Conservation (phyloP, 75 land plant species). For the Ceratopteris richardii region DNA sequence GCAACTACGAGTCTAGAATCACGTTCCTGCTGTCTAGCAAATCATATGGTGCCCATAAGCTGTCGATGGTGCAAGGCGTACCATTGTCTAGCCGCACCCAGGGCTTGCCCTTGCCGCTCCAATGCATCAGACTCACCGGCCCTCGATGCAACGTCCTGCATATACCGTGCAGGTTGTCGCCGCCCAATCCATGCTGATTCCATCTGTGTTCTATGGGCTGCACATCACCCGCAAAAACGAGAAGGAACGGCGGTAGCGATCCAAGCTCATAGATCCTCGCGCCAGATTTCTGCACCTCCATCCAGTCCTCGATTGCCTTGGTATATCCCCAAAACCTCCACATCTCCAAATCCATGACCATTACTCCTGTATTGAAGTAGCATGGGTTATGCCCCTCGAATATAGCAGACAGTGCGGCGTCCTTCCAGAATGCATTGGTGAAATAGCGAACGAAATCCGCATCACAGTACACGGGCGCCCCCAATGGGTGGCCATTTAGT, state of each 20-base stretch:
- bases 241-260: slow-evolving; percentile 43
- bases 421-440: slow-evolving; percentile 36
- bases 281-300: slow-evolving; percentile 35
- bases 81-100: slow-evolving; percentile 69
- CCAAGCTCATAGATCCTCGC: slow-evolving; percentile 40
- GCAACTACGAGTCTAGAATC: too few species aligned
- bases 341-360: slow-evolving; percentile 37
- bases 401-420: slow-evolving; percentile 16
- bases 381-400: slow-evolving; percentile 37
- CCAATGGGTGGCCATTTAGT: slow-evolving; percentile 30
- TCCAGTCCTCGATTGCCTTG: slow-evolving; percentile 32
- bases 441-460: slow-evolving; percentile 43
- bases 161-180: slow-evolving; percentile 32
- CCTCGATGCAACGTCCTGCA: slow-evolving; percentile 82
- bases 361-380: slow-evolving; percentile 42
- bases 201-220: slow-evolving; percentile 41
- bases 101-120: slow-evolving; percentile 97
- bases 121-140: slow-evolving; percentile 85
- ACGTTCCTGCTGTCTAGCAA: too few species aligned
- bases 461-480: slow-evolving; percentile 34
- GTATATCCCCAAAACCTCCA: slow-evolving; percentile 24
- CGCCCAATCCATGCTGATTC: slow-evolving; percentile 49
- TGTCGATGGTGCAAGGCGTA: too few species aligned
- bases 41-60: too few species aligned
- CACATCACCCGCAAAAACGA: slow-evolving; percentile 34